Evolutionary conservation across 768 basidiomycete genomes (phyloP), one percentile per base, ranked within the genome.

Genomic region (Nidularia sp.): DNA sequence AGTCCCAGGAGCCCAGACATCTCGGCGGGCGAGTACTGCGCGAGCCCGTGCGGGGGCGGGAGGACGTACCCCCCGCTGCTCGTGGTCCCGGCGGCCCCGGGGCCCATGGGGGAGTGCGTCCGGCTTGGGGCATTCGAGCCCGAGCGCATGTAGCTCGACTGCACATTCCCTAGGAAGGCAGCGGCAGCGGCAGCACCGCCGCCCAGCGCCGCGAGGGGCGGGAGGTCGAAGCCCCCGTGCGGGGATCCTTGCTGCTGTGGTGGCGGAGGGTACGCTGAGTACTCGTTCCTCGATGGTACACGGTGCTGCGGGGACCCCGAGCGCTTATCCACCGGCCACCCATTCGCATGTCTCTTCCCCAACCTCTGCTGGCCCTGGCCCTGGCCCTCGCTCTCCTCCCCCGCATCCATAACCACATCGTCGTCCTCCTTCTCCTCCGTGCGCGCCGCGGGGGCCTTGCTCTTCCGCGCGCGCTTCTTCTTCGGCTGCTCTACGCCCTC

Each of bases 81-180:
- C 34, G 71, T 63, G 52, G 56, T 34, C 12, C 39, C 51, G 3
- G 61, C 53, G 18, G 60, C 60, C 4, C 73, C 75, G 56, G 78
- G 82, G 49, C 78, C 79, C 60, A 84, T 65, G 46, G 86, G 87
- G 44, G 86, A 87, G 64, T 89, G 86, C 48, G 86, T 85, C 59
- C 86, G 72, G 66, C 84, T 88, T 4, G 87, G 87, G 25, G 81
- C 83, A 55, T 79, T 75, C 46, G 81, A 85, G 52, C 83, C 76
- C 22, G 85, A 80, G 59, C 85, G 77, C 57, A 85, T 71, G 66
- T 86, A 86, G 63, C 81, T 79, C 48, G 78, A 71, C 44, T 72
- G 72, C 53, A 76, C 71, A 62, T 63, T 62, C n/a, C 62, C 60
- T 57, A 73, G 62, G 49, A 73, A 67, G 32, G 66, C 63, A 33